phyloP scores from a whole-genome alignment of 306 rosid species.

The Boehmeria nivea region DNA sequence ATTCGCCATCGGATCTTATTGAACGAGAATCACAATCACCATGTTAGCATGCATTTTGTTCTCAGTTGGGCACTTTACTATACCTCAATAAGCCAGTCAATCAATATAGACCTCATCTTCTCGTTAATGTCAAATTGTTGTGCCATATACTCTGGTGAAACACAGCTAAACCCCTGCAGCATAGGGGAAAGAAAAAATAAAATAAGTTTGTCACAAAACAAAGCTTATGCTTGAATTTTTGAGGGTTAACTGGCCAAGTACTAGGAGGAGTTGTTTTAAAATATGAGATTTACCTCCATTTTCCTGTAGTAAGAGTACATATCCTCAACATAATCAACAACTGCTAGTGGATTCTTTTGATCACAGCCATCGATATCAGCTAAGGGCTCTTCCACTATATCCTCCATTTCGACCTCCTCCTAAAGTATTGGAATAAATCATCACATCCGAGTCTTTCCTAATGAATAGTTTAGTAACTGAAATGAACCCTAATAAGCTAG shows the following conservation, averaged over 20 bases:
- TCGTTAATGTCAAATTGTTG: slow-evolving; percentile 82
- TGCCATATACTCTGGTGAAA: slow-evolving; percentile 56
- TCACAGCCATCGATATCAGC: slow-evolving; percentile 66
- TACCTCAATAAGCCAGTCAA: slow-evolving; percentile 99
- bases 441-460: too few relatives aligned
- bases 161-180: slow-evolving; percentile 57
- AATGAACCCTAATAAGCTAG: not conserved
- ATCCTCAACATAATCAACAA: slow-evolving; percentile 68
- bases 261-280: too few relatives aligned
- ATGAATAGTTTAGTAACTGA: not conserved
- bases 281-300: slow-evolving; percentile 69
- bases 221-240: too few relatives aligned
- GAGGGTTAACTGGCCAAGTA: too few relatives aligned
- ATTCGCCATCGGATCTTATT: not conserved
- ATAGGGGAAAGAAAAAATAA: not conserved
- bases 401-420: slow-evolving; percentile 97
- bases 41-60: too few relatives aligned
- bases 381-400: slow-evolving; percentile 54
- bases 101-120: slow-evolving; percentile 89
- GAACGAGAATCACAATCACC: slow-evolving; percentile 19
- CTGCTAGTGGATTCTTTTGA: slow-evolving; percentile 69
- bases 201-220: too few relatives aligned
- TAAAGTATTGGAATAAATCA: too few relatives aligned
- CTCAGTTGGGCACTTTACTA: slow-evolving; percentile 13
- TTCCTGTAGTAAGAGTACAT: slow-evolving; percentile 60